Percentiles rank a stretch among this genome's conserved stretches.
phyloP scores from a whole-genome alignment of 768 basidiomycete genomes.

The Phallus indusiatus region DNA sequence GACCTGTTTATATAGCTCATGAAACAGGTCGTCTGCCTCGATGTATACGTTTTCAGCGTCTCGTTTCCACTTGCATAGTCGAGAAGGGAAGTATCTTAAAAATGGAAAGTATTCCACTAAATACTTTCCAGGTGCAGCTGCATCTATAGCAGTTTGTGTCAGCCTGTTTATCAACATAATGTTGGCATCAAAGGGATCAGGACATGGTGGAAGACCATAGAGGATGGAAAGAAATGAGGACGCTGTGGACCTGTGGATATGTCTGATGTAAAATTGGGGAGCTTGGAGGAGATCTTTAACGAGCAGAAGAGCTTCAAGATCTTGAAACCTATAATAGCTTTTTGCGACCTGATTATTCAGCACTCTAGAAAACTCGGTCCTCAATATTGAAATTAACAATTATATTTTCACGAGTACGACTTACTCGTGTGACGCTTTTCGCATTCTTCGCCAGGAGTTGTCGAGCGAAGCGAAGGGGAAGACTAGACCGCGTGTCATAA shows the following conservation, averaged over 20 bases:
- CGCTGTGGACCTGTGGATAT: background rate
- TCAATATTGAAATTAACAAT: constrained; percentile 24
- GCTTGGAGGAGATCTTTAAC: constrained; percentile 20
- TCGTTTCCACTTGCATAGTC: background rate
- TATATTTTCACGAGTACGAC: background rate
- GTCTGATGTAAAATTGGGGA: constrained; percentile 9
- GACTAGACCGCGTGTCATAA: constrained; percentile 22
- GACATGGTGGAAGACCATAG: background rate
- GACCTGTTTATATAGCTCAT: background rate
- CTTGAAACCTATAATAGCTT: constrained; percentile 20
- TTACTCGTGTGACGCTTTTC: background rate
- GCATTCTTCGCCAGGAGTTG: constrained; percentile 14
- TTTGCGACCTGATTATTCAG: constrained; percentile 19
- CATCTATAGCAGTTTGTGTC: background rate
- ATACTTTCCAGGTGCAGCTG: background rate
- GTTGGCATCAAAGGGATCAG: background rate
- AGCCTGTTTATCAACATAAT: background rate
- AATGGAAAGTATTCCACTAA: background rate
- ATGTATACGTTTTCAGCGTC: background rate
- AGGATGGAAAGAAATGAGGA: background rate
- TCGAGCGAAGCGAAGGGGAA: constrained; percentile 18
- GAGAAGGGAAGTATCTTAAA: background rate
- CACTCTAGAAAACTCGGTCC: constrained; percentile 27
- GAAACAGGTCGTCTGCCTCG: background rate
- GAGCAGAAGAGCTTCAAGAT: constrained; percentile 23